phyloP scores from a whole-genome alignment of 805 yeast genomes.

The Pichia nanzhaoensis region DNA sequence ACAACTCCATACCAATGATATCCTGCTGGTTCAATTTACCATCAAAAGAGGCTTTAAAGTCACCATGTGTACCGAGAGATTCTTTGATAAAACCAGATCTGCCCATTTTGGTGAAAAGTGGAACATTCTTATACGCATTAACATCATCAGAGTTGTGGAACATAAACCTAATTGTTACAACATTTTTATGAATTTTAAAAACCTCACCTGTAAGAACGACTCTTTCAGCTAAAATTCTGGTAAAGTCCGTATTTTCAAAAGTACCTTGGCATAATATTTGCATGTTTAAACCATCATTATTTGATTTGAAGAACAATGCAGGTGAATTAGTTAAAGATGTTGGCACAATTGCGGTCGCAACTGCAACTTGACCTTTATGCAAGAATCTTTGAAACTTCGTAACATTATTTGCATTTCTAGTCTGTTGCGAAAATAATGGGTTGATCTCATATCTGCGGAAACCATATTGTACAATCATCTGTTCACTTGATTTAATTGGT shows the following conservation, averaged over 20 bases:
- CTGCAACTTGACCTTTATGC: constrained; percentile 65
- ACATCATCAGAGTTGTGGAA: constrained; percentile 90
- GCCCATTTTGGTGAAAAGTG: constrained; percentile 87
- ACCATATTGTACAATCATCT: constrained; percentile 85
- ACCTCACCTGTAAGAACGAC: constrained; percentile 90
- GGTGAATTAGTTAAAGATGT: constrained; percentile 80
- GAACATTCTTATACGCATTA: constrained; percentile 82
- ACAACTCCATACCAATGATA: constrained; percentile 86
- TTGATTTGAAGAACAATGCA: constrained; percentile 68
- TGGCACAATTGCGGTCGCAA: constrained; percentile 88
- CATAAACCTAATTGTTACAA: constrained; percentile 94
- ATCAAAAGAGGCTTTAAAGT: constrained; percentile 92
- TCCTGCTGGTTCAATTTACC: constrained; percentile 88
- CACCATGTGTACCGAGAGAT: constrained; percentile 96
- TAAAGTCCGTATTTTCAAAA: constrained; percentile 77
- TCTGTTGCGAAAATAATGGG: constrained; percentile 77
- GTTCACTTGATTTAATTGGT: constrained; percentile 79
- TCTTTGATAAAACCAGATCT: constrained; percentile 93
- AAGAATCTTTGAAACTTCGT: constrained; percentile 80
- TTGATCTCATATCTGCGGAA: constrained; percentile 77
- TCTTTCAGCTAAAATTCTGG: constrained; percentile 81
- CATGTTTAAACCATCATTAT: constrained; percentile 36
- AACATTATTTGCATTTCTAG: constrained; percentile 75
- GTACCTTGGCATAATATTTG: constrained; percentile 81
- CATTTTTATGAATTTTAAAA: constrained; percentile 86